Percentiles rank a stretch among this genome's conserved stretches.
phyloP scores from a whole-genome alignment of 176 grass and related monocot species.

The Rhynchospora tenuis region DNA sequence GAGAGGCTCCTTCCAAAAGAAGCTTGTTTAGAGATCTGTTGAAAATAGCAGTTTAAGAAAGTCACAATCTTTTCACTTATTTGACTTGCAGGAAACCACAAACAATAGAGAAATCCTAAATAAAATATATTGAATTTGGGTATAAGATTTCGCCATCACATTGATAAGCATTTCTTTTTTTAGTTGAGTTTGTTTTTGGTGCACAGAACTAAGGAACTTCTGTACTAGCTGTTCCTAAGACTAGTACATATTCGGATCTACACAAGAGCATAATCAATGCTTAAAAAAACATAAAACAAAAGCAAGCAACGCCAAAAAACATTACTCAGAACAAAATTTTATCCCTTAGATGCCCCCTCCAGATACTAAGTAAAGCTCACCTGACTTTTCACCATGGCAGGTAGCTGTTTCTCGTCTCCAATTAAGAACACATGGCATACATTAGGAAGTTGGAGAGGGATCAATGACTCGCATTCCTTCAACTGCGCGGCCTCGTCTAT shows the following conservation, averaged over 20 bases:
- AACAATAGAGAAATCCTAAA: not conserved
- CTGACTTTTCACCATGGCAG: slow-evolving; percentile 81
- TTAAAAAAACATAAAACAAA: not conserved
- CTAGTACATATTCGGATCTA: not conserved
- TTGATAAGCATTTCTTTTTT: not conserved
- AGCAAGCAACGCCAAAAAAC: not conserved
- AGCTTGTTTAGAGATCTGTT: slow-evolving; percentile 57
- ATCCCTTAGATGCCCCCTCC: not conserved
- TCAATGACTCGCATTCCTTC: slow-evolving; percentile 74
- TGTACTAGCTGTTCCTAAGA: not conserved
- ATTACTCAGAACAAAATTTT: slow-evolving; percentile 2
- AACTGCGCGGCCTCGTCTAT: slow-evolving; percentile 83
- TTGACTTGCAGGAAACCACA: not conserved
- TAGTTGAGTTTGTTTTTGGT: not conserved
- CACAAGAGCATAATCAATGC: not conserved
- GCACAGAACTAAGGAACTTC: not conserved
- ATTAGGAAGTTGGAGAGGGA: slow-evolving; percentile 46
- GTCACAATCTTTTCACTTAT: not conserved
- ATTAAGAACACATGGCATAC: slow-evolving; percentile 66
- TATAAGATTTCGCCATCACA: not conserved
- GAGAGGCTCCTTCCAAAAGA: slow-evolving; percentile 83
- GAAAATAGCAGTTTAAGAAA: slow-evolving; percentile 5
- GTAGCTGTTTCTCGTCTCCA: slow-evolving; percentile 82
- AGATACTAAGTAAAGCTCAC: slow-evolving; percentile 19
- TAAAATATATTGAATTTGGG: not conserved